phyloP scores from a whole-genome alignment of 2,329 filamentous ascomycete species.

The Aspergillus nomiae region DNA sequence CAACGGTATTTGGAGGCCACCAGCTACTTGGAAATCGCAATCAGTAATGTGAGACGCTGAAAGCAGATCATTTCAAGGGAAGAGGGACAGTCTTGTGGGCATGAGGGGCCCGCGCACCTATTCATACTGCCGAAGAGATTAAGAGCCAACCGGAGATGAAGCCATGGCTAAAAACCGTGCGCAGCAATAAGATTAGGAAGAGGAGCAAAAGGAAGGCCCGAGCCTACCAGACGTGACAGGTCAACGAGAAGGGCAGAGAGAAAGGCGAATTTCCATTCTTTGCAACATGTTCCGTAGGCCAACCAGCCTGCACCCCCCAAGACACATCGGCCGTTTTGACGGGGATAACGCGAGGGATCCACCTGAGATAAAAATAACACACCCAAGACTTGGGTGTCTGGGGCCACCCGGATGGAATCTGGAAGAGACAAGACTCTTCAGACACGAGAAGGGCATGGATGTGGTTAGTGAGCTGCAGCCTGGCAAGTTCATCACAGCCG shows the following conservation, averaged over 20 bases:
- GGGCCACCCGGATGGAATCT: not conserved
- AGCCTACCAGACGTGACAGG: constrained; percentile 20
- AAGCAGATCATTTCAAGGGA: constrained; percentile 4
- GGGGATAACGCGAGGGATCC: constrained; percentile 20
- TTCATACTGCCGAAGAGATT: constrained; percentile 39
- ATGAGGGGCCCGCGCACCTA: constrained; percentile 33
- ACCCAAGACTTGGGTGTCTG: constrained; percentile 14
- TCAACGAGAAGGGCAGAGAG: constrained; percentile 18
- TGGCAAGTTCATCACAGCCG: constrained; percentile 34
- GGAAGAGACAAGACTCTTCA: constrained; percentile 17
- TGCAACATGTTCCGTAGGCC: constrained; percentile 25
- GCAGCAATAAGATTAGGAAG: constrained; percentile 20
- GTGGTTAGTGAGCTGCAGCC: constrained; percentile 26
- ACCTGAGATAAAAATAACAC: constrained; percentile 24
- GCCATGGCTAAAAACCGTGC: constrained; percentile 30
- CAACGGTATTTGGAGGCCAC: constrained; percentile 34
- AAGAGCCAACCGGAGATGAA: constrained; percentile 28
- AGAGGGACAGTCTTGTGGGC: constrained; percentile 10
- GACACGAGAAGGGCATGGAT: constrained; percentile 10
- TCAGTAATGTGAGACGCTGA: constrained; percentile 25
- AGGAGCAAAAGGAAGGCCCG: constrained; percentile 16
- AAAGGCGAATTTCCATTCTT: constrained; percentile 31
- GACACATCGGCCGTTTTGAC: constrained; percentile 14
- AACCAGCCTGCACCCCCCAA: constrained; percentile 18
- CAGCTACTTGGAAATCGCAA: constrained; percentile 28